Evolutionary conservation across 345 rosid species (phyloP).

Genomic region (Triadica sebifera): DNA sequence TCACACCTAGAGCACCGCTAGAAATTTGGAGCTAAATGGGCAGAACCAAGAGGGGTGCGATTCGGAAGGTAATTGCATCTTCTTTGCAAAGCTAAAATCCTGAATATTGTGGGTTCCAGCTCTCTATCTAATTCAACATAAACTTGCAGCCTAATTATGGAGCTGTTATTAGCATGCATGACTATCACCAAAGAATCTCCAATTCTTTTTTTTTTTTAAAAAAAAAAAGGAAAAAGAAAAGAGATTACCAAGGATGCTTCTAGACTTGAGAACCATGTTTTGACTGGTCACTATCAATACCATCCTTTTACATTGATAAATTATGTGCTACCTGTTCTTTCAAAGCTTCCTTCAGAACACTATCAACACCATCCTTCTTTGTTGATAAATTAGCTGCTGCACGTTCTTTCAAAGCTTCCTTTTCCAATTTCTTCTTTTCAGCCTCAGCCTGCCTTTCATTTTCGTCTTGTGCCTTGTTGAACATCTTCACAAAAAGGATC

Average conservation of each 20-base stretch:
- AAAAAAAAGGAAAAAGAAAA: no score
- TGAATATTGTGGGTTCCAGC: neutral
- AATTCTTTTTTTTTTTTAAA: no score
- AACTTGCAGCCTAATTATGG: neutral
- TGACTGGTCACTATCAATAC: no score
- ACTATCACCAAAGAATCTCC: neutral
- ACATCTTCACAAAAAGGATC: constrained; percentile 73
- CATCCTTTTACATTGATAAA: no score
- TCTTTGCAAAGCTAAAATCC: neutral
- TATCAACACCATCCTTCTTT: constrained; percentile 54
- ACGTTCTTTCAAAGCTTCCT: constrained; percentile 75
- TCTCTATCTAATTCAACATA: neutral
- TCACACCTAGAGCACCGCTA: neutral
- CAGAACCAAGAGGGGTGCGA: neutral
- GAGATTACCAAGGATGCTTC: constrained; percentile 28
- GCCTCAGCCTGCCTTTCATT: constrained; percentile 79
- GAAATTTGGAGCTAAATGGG: neutral
- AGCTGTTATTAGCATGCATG: neutral
- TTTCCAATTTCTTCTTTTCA: constrained; percentile 89
- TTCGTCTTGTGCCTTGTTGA: constrained; percentile 78
- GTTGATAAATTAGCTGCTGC: constrained; percentile 37
- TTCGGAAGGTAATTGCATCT: neutral
- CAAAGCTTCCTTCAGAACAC: no score
- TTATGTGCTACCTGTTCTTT: no score
- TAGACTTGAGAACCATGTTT: constrained; percentile 31